phyloP scores from a whole-genome alignment of 2,329 filamentous ascomycete genomes.

The Pseudogymnoascus sp. region DNA sequence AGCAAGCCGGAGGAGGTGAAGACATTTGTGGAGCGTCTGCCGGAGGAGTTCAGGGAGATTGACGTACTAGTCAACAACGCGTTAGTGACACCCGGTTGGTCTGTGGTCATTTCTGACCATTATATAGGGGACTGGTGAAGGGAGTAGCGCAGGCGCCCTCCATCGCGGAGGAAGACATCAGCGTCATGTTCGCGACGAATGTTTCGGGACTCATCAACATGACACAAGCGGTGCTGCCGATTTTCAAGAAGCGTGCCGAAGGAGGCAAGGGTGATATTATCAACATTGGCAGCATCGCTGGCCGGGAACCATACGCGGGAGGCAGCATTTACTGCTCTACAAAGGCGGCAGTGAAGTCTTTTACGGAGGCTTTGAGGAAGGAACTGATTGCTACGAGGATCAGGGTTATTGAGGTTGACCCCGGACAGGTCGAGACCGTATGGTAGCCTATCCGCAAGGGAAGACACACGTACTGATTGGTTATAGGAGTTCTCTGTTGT shows the following conservation, averaged over 20 bases:
- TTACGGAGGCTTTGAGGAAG: slow-evolving; percentile 73
- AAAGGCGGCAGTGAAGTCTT: slow-evolving; percentile 79
- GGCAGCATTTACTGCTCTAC: slow-evolving; percentile 90
- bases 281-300: slow-evolving; percentile 90
- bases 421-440: slow-evolving; percentile 85
- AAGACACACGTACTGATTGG: neutral
- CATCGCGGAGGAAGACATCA: slow-evolving; percentile 74
- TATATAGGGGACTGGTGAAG: slow-evolving; percentile 69
- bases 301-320: slow-evolving; percentile 74
- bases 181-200: slow-evolving; percentile 85
- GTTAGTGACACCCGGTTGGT: slow-evolving; percentile 42
- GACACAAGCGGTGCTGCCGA: slow-evolving; percentile 81
- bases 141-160: slow-evolving; percentile 78
- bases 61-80: slow-evolving; percentile 94
- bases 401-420: slow-evolving; percentile 79
- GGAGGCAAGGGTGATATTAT: slow-evolving; percentile 87
- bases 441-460: slow-evolving; percentile 17
- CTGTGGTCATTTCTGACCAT: neutral
- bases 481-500: slow-evolving; percentile 75
- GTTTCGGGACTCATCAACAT: slow-evolving; percentile 92
- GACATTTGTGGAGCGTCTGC: slow-evolving; percentile 63
- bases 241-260: slow-evolving; percentile 62
- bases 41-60: slow-evolving; percentile 74
- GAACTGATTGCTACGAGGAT: slow-evolving; percentile 77
- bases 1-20: slow-evolving; percentile 68